A percentile compares a stretch with the other conserved stretches of the same genome.
Conservation (phyloP, 2,329 filamentous ascomycete genomes). For the Penicillium sp. region DNA sequence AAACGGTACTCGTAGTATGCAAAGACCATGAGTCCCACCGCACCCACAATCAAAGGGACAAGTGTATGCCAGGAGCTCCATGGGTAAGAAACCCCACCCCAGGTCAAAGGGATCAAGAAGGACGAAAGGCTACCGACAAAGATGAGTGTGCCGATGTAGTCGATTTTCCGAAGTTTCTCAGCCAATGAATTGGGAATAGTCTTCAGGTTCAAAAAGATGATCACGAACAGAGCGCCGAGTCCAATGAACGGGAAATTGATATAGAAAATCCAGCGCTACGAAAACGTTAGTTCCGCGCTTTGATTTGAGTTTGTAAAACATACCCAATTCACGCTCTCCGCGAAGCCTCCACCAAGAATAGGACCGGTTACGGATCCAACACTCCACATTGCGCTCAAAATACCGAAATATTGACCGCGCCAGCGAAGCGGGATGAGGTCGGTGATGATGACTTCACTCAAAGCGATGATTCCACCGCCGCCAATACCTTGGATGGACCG, state of each 20-base stretch:
- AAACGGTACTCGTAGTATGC: conserved; percentile 54
- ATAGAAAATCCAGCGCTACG: conserved; percentile 38
- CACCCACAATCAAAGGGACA: conserved; percentile 59
- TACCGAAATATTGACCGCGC: conserved; percentile 42
- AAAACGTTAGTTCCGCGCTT: background rate
- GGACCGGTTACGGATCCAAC: conserved; percentile 41
- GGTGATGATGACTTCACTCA: conserved; percentile 45
- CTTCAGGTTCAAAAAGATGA: conserved; percentile 55
- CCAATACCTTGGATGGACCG: conserved; percentile 46
- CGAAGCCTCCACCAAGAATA: conserved; percentile 44
- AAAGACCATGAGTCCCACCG: conserved; percentile 52
- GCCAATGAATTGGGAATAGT: conserved; percentile 47
- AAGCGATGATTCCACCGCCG: conserved; percentile 45
- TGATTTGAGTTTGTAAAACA: background rate
- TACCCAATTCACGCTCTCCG: conserved; percentile 40
- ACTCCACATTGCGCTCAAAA: conserved; percentile 41
- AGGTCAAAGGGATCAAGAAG: conserved; percentile 62
- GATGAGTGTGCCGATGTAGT: conserved; percentile 61
- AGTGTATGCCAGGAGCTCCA: conserved; percentile 64
- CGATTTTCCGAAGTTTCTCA: conserved; percentile 55
- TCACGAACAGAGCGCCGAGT: conserved; percentile 24
- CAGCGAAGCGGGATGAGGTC: conserved; percentile 45
- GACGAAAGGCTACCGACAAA: conserved; percentile 60
- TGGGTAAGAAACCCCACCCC: conserved; percentile 64
- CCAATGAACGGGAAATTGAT: conserved; percentile 39